Percentiles rank a stretch among this genome's conserved stretches.
Conservation (phyloP, 495 filamentous ascomycete species). For the Monascus purpureus region DNA sequence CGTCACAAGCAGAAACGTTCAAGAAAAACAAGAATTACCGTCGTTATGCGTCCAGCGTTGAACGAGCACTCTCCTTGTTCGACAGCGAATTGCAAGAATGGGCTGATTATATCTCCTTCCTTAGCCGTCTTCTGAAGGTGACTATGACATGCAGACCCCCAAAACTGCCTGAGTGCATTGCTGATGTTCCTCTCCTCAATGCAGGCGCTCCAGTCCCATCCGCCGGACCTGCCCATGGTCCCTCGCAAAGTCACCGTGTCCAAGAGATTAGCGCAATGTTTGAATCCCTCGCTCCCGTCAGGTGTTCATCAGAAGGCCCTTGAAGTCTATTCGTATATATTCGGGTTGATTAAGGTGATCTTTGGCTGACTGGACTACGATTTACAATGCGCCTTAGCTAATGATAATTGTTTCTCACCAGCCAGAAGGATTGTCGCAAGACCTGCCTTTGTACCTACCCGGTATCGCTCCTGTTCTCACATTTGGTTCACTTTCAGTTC, state of each 20-base stretch:
- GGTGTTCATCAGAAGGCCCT: constrained; percentile 98
- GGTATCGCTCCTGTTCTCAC: constrained; percentile 78
- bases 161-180: too few species aligned
- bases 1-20: constrained; percentile 37
- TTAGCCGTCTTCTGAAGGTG: constrained; percentile 84
- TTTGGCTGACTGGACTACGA: not conserved
- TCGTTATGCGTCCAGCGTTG: constrained; percentile 77
- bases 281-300: constrained; percentile 84
- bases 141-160: too few species aligned
- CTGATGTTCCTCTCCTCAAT: too few species aligned
- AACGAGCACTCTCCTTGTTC: constrained; percentile 78
- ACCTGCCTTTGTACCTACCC: constrained; percentile 77
- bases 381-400: constrained; percentile 1
- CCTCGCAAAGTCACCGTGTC: constrained; percentile 76
- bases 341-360: constrained; percentile 32
- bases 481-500: constrained; percentile 82
- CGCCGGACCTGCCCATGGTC: constrained; percentile 52
- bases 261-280: constrained; percentile 84
- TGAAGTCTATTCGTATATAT: constrained; percentile 85
- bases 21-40: constrained; percentile 85
- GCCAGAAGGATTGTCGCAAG: constrained; percentile 58
- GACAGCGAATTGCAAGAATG: constrained; percentile 93
- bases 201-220: constrained; percentile 80
- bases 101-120: constrained; percentile 98
- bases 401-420: constrained; percentile 9